Conservation (phyloP, 2,329 filamentous ascomycete genomes). For the Aureobasidium lini region DNA sequence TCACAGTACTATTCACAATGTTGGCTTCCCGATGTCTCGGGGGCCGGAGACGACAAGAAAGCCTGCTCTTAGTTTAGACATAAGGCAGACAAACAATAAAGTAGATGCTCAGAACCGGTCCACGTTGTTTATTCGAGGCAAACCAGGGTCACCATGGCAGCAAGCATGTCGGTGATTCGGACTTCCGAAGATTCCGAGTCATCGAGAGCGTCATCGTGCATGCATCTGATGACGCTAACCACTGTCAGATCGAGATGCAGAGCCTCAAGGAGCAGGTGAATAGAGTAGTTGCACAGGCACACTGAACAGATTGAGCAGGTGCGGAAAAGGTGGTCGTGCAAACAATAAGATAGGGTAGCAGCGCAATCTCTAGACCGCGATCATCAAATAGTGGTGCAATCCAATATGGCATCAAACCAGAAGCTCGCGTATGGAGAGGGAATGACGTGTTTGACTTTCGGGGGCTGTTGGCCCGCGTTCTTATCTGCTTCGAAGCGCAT, state of each 20-base stretch:
- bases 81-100: no score
- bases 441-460: slow-evolving; percentile 7
- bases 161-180: not conserved
- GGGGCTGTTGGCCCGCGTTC: not conserved
- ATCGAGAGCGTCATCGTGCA: not conserved
- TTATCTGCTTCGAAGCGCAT: slow-evolving; percentile 4
- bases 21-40: no score
- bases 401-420: not conserved
- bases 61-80: no score
- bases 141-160: not conserved
- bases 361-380: not conserved
- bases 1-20: no score
- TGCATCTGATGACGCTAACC: not conserved
- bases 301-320: not conserved
- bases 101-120: no score
- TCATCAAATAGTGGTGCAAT: not conserved
- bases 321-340: no score
- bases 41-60: no score
- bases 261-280: not conserved
- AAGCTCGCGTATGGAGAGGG: not conserved
- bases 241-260: not conserved
- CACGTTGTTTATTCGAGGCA: no score
- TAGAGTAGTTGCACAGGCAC: not conserved
- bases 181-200: not conserved
- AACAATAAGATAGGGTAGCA: not conserved